These are phyloP conservation scores for Amyloporia xantha DNA, from an alignment of 768 basidiomycete genomes.

Conservation along the genomic window DNA sequence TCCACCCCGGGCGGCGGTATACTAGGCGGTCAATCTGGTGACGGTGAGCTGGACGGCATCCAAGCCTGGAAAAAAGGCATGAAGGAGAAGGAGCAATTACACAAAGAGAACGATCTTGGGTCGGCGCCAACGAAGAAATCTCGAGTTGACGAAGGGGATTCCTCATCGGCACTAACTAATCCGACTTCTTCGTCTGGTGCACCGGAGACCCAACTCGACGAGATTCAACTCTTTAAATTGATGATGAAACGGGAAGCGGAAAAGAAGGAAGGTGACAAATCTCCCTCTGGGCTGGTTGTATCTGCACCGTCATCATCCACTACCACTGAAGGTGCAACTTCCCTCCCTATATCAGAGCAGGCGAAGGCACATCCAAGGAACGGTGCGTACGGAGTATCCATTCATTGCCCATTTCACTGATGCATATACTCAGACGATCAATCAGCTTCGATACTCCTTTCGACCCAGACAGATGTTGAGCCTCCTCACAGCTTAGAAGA, in stretches of 20 bases:
- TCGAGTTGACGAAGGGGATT: conserved; percentile 9
- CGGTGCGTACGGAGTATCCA: background rate
- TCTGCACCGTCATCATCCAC: no score
- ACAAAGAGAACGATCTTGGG: conserved; percentile 29
- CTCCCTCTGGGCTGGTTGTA: background rate
- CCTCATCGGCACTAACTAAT: conserved; percentile 1
- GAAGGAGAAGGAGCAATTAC: conserved; percentile 66
- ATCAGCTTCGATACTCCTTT: background rate
- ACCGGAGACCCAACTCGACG: conserved; percentile 49
- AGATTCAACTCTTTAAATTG: conserved; percentile 78
- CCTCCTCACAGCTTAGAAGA: no score
- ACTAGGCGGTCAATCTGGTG: conserved; percentile 50
- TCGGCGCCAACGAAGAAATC: conserved; percentile 11
- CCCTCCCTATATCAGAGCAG: background rate
- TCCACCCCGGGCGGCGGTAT: conserved; percentile 49
- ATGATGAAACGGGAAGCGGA: conserved; percentile 77
- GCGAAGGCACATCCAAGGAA: background rate
- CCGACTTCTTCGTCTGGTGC: background rate
- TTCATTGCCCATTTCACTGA: background rate
- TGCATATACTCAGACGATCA: background rate
- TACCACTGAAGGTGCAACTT: background rate
- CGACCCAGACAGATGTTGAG: background rate
- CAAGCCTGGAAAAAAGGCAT: conserved; percentile 84
- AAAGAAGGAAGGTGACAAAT: conserved; percentile 31
- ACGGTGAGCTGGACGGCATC: conserved; percentile 74